A percentile compares a stretch with the other conserved stretches of the same genome.
Evolutionary conservation across 208 protist genomes (phyloP).

Genomic region (Sergeia podlipaevii): DNA sequence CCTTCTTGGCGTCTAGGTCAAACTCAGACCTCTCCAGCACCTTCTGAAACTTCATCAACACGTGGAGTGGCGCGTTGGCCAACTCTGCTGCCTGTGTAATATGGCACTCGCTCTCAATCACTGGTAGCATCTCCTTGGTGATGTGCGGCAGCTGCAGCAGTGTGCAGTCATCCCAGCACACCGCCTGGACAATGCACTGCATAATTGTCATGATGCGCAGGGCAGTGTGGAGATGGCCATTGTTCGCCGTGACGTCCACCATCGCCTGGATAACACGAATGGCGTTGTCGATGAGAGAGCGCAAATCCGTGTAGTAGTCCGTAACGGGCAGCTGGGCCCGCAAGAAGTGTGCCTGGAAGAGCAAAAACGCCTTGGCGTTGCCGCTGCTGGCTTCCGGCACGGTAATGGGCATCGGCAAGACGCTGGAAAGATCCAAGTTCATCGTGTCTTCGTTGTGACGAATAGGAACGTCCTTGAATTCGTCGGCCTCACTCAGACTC

Average conservation of each 20-base stretch:
- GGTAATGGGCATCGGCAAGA: slow-evolving; percentile 70
- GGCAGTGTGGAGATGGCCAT: slow-evolving; percentile 86
- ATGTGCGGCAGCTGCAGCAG: slow-evolving; percentile 89
- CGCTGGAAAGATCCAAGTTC: slow-evolving; percentile 86
- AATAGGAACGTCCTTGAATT: slow-evolving; percentile 97
- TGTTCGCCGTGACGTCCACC: slow-evolving; percentile 95
- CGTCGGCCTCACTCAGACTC: slow-evolving; percentile 89
- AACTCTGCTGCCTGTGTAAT: slow-evolving; percentile 68
- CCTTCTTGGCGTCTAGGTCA: slow-evolving; percentile 33
- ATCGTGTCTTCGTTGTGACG: slow-evolving; percentile 99
- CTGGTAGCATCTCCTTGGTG: slow-evolving; percentile 61
- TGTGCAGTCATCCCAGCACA: slow-evolving; percentile 82
- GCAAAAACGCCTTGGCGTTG: slow-evolving; percentile 96
- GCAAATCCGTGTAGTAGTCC: slow-evolving; percentile 98
- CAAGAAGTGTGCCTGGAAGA: slow-evolving; percentile 98
- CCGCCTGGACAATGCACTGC: slow-evolving; percentile 95
- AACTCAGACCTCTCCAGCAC: slow-evolving; percentile 48
- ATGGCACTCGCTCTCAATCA: slow-evolving; percentile 44
- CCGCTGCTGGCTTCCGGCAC: slow-evolving; percentile 77
- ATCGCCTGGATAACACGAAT: slow-evolving; percentile 96
- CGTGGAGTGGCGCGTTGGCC: slow-evolving; percentile 52
- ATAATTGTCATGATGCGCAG: slow-evolving; percentile 91
- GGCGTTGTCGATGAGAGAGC: slow-evolving; percentile 97
- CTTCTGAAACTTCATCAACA: slow-evolving; percentile 34
- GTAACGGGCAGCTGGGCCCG: slow-evolving; percentile 92